These are phyloP conservation scores for Pleurotus sapidus DNA, from an alignment of 768 basidiomycete species.

Conservation along the genomic window DNA sequence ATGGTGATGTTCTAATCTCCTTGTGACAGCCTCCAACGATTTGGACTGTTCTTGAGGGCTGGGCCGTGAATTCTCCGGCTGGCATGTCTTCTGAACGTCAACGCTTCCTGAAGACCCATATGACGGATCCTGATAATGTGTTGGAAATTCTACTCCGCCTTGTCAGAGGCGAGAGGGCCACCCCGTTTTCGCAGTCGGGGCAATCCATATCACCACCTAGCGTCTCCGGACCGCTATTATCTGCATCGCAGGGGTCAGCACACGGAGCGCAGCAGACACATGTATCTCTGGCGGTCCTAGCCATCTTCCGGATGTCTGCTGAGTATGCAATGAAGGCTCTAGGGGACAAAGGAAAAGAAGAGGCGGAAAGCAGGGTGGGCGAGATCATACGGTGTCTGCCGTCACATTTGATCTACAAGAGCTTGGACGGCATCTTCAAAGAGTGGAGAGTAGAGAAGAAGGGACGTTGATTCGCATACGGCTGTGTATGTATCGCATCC, in stretches of 20 bases:
- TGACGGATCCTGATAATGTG: slow-evolving; percentile 83
- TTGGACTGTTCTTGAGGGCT: slow-evolving; percentile 84
- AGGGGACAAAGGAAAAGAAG: slow-evolving; percentile 63
- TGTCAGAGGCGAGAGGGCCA: slow-evolving; percentile 85
- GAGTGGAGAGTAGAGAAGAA: slow-evolving; percentile 89
- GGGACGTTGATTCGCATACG: slow-evolving; percentile 35
- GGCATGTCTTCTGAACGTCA: slow-evolving; percentile 76
- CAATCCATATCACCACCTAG: slow-evolving; percentile 59
- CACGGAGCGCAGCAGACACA: slow-evolving; percentile 92
- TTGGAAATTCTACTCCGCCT: slow-evolving; percentile 91
- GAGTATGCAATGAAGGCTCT: slow-evolving; percentile 77
- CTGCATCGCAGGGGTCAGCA: slow-evolving; percentile 70
- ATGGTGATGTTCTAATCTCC: not conserved
- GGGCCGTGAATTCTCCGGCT: slow-evolving; percentile 82
- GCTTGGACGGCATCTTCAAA: slow-evolving; percentile 92
- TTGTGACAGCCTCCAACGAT: slow-evolving; percentile 80
- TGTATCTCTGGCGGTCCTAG: slow-evolving; percentile 88
- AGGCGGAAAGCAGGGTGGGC: slow-evolving; percentile 74
- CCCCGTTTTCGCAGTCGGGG: slow-evolving; percentile 61
- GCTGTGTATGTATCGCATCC: not conserved
- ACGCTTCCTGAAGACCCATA: slow-evolving; percentile 85
- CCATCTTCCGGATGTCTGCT: slow-evolving; percentile 80
- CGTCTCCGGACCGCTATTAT: slow-evolving; percentile 69
- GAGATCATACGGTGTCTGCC: slow-evolving; percentile 92
- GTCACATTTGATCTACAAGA: slow-evolving; percentile 83